Conservation (phyloP, 495 filamentous ascomycete genomes). For the Daldinia vernicosa region DNA sequence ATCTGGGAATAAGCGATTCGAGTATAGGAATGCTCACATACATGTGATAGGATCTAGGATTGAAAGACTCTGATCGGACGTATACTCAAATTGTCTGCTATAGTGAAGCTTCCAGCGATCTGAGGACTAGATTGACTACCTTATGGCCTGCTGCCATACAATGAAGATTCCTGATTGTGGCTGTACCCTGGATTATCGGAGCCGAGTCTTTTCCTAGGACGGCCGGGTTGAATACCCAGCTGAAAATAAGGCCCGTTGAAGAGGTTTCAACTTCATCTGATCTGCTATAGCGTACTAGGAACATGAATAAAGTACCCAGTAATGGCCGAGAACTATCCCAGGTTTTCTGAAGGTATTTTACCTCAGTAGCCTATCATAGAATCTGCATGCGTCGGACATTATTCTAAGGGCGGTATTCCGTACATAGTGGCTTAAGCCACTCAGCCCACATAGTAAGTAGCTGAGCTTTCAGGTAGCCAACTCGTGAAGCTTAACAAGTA, state of each 20-base stretch:
- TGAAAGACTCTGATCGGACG: slow-evolving; percentile 16
- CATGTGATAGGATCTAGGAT: neutral
- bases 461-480: neutral
- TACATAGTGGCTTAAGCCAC: neutral
- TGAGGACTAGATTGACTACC: neutral
- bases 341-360: slow-evolving; percentile 15
- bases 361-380: slow-evolving; percentile 5
- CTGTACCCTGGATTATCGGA: slow-evolving; percentile 12
- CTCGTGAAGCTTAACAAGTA: neutral
- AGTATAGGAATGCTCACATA: slow-evolving; percentile 5
- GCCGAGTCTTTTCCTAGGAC: slow-evolving; percentile 9
- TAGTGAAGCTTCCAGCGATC: slow-evolving; percentile 11
- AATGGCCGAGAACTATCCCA: neutral
- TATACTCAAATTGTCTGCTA: neutral
- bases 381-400: neutral
- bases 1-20: slow-evolving; percentile 17
- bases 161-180: slow-evolving; percentile 20
- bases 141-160: neutral
- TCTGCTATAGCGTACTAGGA: neutral
- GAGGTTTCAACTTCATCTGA: slow-evolving; percentile 19
- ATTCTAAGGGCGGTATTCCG: neutral
- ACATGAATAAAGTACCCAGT: neutral
- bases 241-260: neutral
- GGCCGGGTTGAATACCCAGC: too few species aligned
- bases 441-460: neutral